Evolutionary conservation across 106 monocot genomes (phyloP).

Genomic region (Phalaenopsis equestris): DNA sequence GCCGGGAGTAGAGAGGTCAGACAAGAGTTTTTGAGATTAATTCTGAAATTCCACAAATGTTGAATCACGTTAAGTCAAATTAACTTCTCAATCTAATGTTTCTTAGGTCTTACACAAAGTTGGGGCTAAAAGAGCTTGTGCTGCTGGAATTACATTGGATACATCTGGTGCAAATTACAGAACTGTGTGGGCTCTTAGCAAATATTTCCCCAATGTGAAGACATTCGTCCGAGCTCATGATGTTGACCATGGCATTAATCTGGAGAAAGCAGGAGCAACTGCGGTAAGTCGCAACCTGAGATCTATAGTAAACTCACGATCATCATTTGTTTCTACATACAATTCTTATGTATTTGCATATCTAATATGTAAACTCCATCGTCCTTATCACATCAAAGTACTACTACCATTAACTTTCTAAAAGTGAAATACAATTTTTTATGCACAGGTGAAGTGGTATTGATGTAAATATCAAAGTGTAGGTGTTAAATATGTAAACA

Average conservation of each 20-base stretch:
- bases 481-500: too few species aligned
- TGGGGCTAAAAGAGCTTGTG: conserved; percentile 95
- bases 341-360: too few species aligned
- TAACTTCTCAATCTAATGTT: conserved; percentile 1
- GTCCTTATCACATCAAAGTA: too few species aligned
- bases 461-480: too few species aligned
- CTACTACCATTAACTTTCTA: too few species aligned
- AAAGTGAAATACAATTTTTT: too few species aligned
- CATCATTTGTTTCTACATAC: too few species aligned
- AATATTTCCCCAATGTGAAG: conserved; percentile 95
- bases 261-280: conserved; percentile 93
- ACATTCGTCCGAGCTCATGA: conserved; percentile 97
- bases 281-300: conserved; percentile 45
- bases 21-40: conserved; percentile 9
- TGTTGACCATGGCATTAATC: conserved; percentile 89
- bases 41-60: background rate
- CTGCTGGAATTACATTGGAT: conserved; percentile 94
- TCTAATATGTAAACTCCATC: too few species aligned
- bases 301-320: background rate
- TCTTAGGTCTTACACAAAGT: conserved; percentile 91
- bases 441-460: too few species aligned
- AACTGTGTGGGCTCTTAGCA: conserved; percentile 94
- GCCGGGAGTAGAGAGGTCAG: conserved; percentile 92
- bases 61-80: background rate
- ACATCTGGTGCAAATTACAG: conserved; percentile 93